phyloP scores from a whole-genome alignment of 2,329 filamentous ascomycete genomes.

The Apiospora phragmitis region DNA sequence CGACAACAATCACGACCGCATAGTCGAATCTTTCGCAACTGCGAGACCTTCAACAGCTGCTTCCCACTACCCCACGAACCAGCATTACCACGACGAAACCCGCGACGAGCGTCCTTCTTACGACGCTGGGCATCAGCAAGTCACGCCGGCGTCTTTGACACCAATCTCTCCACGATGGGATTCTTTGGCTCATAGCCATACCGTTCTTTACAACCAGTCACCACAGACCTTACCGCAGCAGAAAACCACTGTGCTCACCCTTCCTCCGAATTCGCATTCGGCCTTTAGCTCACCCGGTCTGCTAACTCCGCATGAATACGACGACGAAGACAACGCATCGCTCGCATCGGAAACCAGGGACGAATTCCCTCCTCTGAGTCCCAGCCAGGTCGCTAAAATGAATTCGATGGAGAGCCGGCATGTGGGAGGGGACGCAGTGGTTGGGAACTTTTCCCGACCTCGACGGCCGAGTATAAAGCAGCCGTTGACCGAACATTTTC shows the following conservation, averaged over 20 bases:
- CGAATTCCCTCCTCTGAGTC: constrained; percentile 21
- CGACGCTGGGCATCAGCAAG: constrained; percentile 22
- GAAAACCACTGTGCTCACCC: constrained; percentile 19
- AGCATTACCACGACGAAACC: background rate
- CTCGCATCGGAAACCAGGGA: constrained; percentile 24
- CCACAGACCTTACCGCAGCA: constrained; percentile 22
- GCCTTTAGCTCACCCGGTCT: constrained; percentile 17
- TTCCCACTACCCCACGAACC: background rate
- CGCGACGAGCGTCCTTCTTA: constrained; percentile 1
- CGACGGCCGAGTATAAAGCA: constrained; percentile 54
- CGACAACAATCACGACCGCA: constrained; percentile 17
- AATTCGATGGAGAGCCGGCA: constrained; percentile 32
- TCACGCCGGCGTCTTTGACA: constrained; percentile 35
- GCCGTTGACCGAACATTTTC: constrained; percentile 35
- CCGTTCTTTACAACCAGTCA: constrained; percentile 27
- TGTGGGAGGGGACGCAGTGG: constrained; percentile 33
- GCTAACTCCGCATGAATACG: constrained; percentile 16
- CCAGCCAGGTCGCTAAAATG: constrained; percentile 24
- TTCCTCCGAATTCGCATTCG: constrained; percentile 14
- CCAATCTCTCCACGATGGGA: constrained; percentile 48
- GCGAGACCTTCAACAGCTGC: constrained; percentile 6
- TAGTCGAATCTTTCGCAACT: background rate
- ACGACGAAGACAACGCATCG: background rate
- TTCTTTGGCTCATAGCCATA: constrained; percentile 33
- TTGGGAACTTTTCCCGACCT: constrained; percentile 62